phyloP scores from a whole-genome alignment of 495 filamentous ascomycete species.

The Tuber indicum region DNA sequence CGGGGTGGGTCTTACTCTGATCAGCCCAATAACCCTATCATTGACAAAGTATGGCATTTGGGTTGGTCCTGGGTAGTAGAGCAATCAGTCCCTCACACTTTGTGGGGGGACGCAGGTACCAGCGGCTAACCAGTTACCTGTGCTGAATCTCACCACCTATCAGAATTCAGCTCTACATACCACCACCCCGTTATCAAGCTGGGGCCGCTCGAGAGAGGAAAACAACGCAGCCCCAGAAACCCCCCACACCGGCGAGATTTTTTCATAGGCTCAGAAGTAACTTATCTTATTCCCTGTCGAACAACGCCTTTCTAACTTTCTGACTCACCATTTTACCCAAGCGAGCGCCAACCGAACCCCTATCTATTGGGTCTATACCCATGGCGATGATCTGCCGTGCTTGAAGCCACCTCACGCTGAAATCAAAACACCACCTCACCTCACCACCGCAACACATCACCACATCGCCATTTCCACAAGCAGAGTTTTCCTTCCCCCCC shows the following conservation, averaged over 20 bases:
- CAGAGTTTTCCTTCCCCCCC: neutral
- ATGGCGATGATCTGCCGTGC: constrained; percentile 1
- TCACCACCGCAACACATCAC: neutral
- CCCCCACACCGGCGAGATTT: neutral
- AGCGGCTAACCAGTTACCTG: neutral
- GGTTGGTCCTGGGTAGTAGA: neutral
- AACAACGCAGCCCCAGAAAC: neutral
- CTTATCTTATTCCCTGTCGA: neutral
- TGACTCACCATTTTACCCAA: neutral
- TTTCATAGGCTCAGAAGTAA: neutral
- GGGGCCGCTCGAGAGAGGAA: neutral
- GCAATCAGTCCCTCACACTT: neutral
- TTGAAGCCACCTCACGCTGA: neutral
- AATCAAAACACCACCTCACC: neutral
- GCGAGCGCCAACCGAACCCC: neutral
- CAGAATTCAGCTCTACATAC: neutral
- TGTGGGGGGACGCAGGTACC: neutral
- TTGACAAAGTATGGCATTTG: neutral
- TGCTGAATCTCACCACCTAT: neutral
- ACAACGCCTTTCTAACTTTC: neutral
- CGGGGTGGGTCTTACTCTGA: neutral
- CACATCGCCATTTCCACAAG: neutral
- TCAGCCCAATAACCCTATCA: constrained; percentile 2
- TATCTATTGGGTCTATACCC: neutral
- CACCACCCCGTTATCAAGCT: neutral